These are phyloP conservation scores for Fraxinus greggii DNA, from an alignment of 305 asterid genomes.

Conservation along the genomic window DNA sequence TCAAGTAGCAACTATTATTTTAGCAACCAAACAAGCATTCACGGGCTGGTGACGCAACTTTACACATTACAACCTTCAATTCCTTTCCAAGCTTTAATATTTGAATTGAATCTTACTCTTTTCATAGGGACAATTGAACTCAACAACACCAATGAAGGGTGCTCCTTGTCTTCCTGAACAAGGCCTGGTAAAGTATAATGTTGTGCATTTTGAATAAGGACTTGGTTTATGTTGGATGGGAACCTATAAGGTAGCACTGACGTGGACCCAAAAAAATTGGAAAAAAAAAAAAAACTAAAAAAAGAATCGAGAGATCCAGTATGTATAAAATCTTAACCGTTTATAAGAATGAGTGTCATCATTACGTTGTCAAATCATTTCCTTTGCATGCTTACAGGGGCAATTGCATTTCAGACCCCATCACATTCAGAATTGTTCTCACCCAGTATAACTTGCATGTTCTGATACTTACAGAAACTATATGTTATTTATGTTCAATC, in stretches of 20 bases:
- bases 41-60: conserved; percentile 29
- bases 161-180: conserved; percentile 23
- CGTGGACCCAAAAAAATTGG: neutral
- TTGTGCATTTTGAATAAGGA: neutral
- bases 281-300: neutral
- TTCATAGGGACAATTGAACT: conserved; percentile 28
- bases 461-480: conserved; percentile 15
- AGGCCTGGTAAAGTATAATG: conserved; percentile 23
- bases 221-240: neutral
- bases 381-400: conserved; percentile 21
- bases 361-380: neutral
- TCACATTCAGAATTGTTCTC: conserved; percentile 7
- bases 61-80: neutral
- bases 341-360: neutral
- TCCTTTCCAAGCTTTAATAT: conserved; percentile 4
- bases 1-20: conserved; percentile 14
- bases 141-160: conserved; percentile 23
- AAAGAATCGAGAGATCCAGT: neutral
- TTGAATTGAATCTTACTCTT: conserved; percentile 4
- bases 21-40: conserved; percentile 23
- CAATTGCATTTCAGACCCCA: conserved; percentile 23
- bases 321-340: neutral
- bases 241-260: neutral
- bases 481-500: neutral
- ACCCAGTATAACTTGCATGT: conserved; percentile 20